Conservation (phyloP, 768 basidiomycete genomes). For the Coprinopsis strossmayeri region DNA sequence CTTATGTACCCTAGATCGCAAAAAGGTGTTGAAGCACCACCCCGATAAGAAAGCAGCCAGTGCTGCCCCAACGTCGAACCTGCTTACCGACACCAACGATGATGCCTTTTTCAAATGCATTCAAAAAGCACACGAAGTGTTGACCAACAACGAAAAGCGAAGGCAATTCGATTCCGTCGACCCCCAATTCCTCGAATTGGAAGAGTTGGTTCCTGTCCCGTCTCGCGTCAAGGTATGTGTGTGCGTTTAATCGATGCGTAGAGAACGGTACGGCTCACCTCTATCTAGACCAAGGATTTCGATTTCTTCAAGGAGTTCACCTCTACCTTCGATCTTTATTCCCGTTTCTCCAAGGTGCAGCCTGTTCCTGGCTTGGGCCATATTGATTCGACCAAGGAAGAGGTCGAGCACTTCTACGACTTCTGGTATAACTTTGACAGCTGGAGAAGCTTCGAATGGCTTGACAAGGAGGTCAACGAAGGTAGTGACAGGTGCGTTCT, state of each 20-base stretch:
- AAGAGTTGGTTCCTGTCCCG: conserved; percentile 70
- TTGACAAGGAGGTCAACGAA: conserved; percentile 98
- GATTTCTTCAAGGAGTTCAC: conserved; percentile 70
- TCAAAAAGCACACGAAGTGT: conserved; percentile 94
- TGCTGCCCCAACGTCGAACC: conserved; percentile 33
- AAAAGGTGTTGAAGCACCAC: conserved; percentile 98
- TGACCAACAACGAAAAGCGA: conserved; percentile 79
- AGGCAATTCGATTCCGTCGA: conserved; percentile 98
- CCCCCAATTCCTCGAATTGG: conserved; percentile 62
- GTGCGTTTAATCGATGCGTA: not conserved
- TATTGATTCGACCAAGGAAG: conserved; percentile 64
- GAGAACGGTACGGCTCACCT: not conserved
- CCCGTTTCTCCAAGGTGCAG: conserved; percentile 83
- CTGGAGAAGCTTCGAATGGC: conserved; percentile 96
- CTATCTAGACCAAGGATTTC: conserved; percentile 37
- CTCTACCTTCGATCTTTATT: conserved; percentile 86
- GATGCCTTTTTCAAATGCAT: conserved; percentile 99
- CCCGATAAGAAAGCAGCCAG: conserved; percentile 84
- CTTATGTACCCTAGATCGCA: conserved; percentile 76
- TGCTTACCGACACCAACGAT: conserved; percentile 76
- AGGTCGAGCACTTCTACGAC: conserved; percentile 92
- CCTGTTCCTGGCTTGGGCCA: conserved; percentile 81
- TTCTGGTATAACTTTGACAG: conserved; percentile 99
- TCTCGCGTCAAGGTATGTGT: conserved; percentile 47
- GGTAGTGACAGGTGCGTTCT: conserved; percentile 81